These are phyloP conservation scores for Malbranchea zuffiana DNA, from an alignment of 2,329 filamentous ascomycete genomes.

Conservation along the genomic window DNA sequence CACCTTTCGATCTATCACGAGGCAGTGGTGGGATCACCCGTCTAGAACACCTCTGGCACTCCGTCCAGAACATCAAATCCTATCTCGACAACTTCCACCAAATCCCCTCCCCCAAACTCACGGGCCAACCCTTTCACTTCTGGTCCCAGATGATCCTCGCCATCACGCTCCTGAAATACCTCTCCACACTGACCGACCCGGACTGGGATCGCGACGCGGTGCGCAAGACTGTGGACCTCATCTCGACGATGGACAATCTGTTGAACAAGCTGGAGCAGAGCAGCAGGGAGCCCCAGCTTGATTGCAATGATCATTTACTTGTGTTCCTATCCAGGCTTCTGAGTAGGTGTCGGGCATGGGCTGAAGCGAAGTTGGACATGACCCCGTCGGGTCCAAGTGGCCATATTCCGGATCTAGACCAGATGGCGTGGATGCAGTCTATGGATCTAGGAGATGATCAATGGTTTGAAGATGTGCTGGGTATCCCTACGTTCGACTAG, in stretches of 20 bases:
- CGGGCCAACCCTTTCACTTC: constrained; percentile 28
- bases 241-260: constrained; percentile 24
- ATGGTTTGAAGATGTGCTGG: no score
- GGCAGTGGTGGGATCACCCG: no score
- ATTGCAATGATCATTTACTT: constrained; percentile 24
- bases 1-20: no score
- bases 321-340: no score
- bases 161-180: constrained; percentile 28
- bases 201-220: constrained; percentile 31
- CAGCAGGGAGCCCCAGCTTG: constrained; percentile 21
- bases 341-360: no score
- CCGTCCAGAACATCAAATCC: constrained; percentile 25
- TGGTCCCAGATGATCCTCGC: constrained; percentile 30
- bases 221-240: constrained; percentile 23
- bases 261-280: constrained; percentile 20
- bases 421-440: no score
- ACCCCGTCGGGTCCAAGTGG: no score
- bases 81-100: constrained; percentile 26
- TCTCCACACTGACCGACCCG: constrained; percentile 29
- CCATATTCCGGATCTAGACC: no score
- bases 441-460: no score
- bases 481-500: no score
- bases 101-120: constrained; percentile 18
- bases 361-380: no score
- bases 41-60: no score